Percentiles rank a stretch among this genome's conserved stretches.
phyloP scores from a whole-genome alignment of 305 asterid genomes.

The Ilex paraguariensis region DNA sequence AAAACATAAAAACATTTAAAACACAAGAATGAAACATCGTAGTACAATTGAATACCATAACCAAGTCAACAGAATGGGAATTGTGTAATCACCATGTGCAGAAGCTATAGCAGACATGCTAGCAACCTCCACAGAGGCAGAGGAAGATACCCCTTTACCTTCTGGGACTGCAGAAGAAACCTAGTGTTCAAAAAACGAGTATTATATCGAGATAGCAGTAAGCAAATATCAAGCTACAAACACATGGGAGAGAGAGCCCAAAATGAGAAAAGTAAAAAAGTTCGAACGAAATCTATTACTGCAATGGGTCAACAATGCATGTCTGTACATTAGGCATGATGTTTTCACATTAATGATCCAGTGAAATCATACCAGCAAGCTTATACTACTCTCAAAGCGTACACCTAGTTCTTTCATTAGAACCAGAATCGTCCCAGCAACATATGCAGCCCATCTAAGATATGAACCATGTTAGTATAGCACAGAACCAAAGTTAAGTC shows the following conservation, averaged over 20 bases:
- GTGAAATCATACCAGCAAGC: constrained; percentile 57
- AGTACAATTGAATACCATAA: no score
- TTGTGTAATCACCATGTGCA: constrained; percentile 58
- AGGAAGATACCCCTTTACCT: constrained; percentile 99
- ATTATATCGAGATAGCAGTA: no score
- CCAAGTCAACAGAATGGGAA: no score
- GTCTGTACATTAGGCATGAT: no score
- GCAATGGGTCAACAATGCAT: no score
- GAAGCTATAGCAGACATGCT: constrained; percentile 96
- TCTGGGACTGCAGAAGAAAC: constrained; percentile 99
- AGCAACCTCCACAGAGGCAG: constrained; percentile 99
- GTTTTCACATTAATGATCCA: no score
- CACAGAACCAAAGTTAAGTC: background rate
- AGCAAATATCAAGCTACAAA: no score
- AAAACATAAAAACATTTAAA: no score
- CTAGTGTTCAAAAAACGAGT: constrained; percentile 21
- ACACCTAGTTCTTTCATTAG: constrained; percentile 84
- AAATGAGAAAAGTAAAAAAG: no score
- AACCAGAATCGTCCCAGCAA: constrained; percentile 94
- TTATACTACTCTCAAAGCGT: constrained; percentile 74
- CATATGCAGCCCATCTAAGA: constrained; percentile 97
- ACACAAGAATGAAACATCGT: no score
- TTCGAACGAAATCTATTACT: no score
- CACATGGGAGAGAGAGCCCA: no score
- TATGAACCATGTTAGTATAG: constrained; percentile 27